Evolutionary conservation across 495 filamentous ascomycete species (phyloP).

Genomic region (Oidiodendron maius): DNA sequence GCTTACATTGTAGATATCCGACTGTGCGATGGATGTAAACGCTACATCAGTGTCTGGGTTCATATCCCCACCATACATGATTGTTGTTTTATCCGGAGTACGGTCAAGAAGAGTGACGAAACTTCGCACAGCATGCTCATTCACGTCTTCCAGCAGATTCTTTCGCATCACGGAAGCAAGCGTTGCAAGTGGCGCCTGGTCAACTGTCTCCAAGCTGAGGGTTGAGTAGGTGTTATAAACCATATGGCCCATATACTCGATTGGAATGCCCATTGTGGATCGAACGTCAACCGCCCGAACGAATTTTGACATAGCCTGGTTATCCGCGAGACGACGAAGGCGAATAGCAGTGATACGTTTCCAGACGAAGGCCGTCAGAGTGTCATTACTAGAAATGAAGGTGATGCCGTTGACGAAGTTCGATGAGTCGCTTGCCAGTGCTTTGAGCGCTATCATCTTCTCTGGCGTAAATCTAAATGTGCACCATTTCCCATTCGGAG

Average conservation of each 20-base stretch:
- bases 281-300: conserved; percentile 34
- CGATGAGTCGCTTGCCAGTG: neutral
- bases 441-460: neutral
- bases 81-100: conserved; percentile 28
- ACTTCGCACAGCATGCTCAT: conserved; percentile 27
- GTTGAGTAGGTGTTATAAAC: conserved; percentile 22
- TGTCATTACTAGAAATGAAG: conserved; percentile 24
- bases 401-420: neutral
- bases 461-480: neutral
- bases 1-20: conserved; percentile 11
- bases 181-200: conserved; percentile 16
- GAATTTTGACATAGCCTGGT: conserved; percentile 24
- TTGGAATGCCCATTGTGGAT: conserved; percentile 26
- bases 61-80: conserved; percentile 31
- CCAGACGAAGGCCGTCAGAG: conserved; percentile 29
- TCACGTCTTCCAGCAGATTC: conserved; percentile 25
- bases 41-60: conserved; percentile 29
- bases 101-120: conserved; percentile 33
- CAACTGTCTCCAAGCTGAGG: conserved; percentile 19
- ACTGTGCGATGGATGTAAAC: conserved; percentile 24
- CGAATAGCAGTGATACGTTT: conserved; percentile 25
- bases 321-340: conserved; percentile 7
- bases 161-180: conserved; percentile 26
- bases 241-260: conserved; percentile 34
- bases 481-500: conserved; percentile 23